Conservation (phyloP, 495 filamentous ascomycete species). For the Penicillium roqueforti region DNA sequence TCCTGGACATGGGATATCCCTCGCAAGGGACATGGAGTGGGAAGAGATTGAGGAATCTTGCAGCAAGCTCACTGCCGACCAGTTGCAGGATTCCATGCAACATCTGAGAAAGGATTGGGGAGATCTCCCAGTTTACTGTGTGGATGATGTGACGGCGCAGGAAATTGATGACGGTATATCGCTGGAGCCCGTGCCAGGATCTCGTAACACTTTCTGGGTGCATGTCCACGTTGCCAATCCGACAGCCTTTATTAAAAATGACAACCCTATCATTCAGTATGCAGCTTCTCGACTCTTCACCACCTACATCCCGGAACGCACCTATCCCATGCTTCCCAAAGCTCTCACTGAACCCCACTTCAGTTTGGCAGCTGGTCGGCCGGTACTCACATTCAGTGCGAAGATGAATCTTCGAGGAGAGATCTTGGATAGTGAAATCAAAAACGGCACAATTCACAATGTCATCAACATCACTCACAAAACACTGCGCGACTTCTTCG, state of each 20-base stretch:
- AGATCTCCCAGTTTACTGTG: constrained; percentile 70
- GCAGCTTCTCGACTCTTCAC: constrained; percentile 61
- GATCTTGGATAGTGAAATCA: constrained; percentile 65
- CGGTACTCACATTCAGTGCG: constrained; percentile 78
- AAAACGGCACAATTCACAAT: constrained; percentile 63
- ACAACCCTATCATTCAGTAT: constrained; percentile 55
- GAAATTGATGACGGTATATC: constrained; percentile 93
- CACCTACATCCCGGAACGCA: constrained; percentile 70
- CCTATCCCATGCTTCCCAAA: constrained; percentile 69
- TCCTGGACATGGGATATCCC: constrained; percentile 47
- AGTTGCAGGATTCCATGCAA: constrained; percentile 48
- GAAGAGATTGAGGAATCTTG: constrained; percentile 26
- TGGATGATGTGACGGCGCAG: constrained; percentile 64
- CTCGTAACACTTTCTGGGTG: constrained; percentile 65
- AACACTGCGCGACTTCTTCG: constrained; percentile 49
- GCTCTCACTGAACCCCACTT: constrained; percentile 55
- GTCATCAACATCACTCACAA: constrained; percentile 70
- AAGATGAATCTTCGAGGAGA: constrained; percentile 62
- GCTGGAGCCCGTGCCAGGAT: constrained; percentile 58
- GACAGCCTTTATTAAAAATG: constrained; percentile 66
- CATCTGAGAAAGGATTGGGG: constrained; percentile 67
- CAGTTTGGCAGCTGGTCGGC: constrained; percentile 62
- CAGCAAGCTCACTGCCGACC: constrained; percentile 23
- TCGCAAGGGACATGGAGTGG: constrained; percentile 31
- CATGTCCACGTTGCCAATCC: constrained; percentile 93